Evolutionary conservation across 2,329 filamentous ascomycete species (phyloP).

Genomic region (Talaromyces sp.): DNA sequence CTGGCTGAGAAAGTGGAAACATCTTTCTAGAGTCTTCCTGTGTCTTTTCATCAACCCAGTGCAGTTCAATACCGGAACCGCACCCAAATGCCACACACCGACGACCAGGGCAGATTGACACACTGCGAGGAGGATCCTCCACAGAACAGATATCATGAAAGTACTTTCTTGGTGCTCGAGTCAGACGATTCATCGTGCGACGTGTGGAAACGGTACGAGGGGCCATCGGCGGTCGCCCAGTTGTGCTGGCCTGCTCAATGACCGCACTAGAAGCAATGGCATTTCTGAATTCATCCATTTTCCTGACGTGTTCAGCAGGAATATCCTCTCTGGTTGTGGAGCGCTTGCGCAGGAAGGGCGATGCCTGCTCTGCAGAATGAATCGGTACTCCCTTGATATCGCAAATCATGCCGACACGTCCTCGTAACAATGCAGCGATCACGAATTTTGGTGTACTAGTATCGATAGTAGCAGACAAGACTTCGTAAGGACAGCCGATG

Average conservation of each 20-base stretch:
- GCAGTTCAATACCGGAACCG: slow-evolving; percentile 60
- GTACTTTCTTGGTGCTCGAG: slow-evolving; percentile 37
- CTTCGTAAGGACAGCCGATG: slow-evolving; percentile 55
- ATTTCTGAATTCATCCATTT: slow-evolving; percentile 17
- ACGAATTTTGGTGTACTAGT: slow-evolving; percentile 55
- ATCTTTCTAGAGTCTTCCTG: slow-evolving; percentile 37
- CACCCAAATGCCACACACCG: slow-evolving; percentile 65
- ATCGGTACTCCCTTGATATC: slow-evolving; percentile 43
- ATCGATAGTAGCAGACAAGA: slow-evolving; percentile 62
- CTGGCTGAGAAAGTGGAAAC: slow-evolving; percentile 42
- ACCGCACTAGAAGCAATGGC: slow-evolving; percentile 17
- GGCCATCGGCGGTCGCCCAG: slow-evolving; percentile 20
- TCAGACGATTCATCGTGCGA: slow-evolving; percentile 29
- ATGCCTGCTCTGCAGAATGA: slow-evolving; percentile 20
- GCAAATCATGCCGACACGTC: slow-evolving; percentile 60
- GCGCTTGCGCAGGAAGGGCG: slow-evolving; percentile 6
- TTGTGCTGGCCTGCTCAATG: slow-evolving; percentile 3
- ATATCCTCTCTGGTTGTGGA: slow-evolving; percentile 6
- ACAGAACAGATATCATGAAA: slow-evolving; percentile 57
- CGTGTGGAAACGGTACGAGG: slow-evolving; percentile 19
- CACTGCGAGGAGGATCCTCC: slow-evolving; percentile 62
- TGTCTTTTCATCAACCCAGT: slow-evolving; percentile 54
- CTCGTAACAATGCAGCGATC: slow-evolving; percentile 59
- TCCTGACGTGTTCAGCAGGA: background rate
- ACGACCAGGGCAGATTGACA: slow-evolving; percentile 63